These are phyloP conservation scores for Gleditsia sinensis DNA, from an alignment of 306 rosid genomes.

Conservation along the genomic window DNA sequence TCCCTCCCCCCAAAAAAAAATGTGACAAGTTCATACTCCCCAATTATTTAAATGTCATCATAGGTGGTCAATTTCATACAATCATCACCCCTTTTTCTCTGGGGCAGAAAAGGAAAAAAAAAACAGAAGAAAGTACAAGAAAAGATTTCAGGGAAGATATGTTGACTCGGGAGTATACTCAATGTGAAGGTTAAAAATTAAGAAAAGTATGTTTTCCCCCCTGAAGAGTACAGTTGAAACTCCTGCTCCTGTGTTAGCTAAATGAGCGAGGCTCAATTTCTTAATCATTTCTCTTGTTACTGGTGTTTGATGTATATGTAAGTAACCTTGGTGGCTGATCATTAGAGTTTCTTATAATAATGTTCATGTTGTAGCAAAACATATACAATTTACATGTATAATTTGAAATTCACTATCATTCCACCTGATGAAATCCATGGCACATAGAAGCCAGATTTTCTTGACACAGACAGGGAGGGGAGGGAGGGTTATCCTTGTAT, in stretches of 20 bases:
- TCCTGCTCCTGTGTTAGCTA: slow-evolving; percentile 10
- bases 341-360: slow-evolving; percentile 21
- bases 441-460: slow-evolving; percentile 22
- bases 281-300: slow-evolving; percentile 20
- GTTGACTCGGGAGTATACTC: not conserved
- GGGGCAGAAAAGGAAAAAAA: not conserved
- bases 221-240: not conserved
- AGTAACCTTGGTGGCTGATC: slow-evolving; percentile 18
- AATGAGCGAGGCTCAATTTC: slow-evolving; percentile 11
- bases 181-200: not conserved
- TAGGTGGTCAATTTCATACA: not conserved
- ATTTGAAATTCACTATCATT: not conserved
- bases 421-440: slow-evolving; percentile 10
- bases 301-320: slow-evolving; percentile 8
- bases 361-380: slow-evolving; percentile 2
- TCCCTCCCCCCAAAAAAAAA: not conserved
- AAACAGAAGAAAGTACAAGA: not conserved
- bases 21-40: not conserved
- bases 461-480: slow-evolving; percentile 16
- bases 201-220: not conserved
- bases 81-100: not conserved
- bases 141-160: slow-evolving; percentile 15
- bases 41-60: slow-evolving; percentile 11
- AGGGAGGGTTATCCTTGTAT: not conserved
- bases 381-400: not conserved